Percentiles rank a stretch among this genome's conserved stretches.
Conservation (phyloP, 2,329 filamentous ascomycete species). For the Aureobasidium sp. region DNA sequence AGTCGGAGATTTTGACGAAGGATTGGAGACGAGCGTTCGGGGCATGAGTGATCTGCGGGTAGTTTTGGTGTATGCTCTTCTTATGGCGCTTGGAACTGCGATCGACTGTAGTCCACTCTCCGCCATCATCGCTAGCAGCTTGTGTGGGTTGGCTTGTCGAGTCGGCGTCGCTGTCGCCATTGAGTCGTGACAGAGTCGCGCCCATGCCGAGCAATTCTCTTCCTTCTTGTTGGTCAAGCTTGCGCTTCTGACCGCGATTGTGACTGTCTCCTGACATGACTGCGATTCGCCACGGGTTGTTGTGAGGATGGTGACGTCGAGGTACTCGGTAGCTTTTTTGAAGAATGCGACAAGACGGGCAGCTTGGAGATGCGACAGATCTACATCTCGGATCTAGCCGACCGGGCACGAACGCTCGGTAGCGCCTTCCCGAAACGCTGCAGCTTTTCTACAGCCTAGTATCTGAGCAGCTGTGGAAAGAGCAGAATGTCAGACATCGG, state of each 20-base stretch:
- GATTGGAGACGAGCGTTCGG: conserved; percentile 46
- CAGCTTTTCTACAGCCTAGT: background rate
- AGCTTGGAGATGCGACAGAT: background rate
- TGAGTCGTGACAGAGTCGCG: conserved; percentile 3
- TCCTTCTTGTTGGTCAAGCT: conserved; percentile 7
- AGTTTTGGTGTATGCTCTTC: conserved; percentile 35
- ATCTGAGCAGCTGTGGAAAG: background rate
- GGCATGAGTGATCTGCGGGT: conserved; percentile 46
- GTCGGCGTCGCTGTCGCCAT: conserved; percentile 10
- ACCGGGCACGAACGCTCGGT: background rate
- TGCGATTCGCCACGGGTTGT: background rate
- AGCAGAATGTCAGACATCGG: background rate
- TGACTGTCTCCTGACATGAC: conserved; percentile 7
- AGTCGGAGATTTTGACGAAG: conserved; percentile 49
- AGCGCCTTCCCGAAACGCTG: background rate
- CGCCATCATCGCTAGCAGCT: conserved; percentile 8
- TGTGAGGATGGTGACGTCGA: background rate
- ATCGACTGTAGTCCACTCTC: conserved; percentile 23
- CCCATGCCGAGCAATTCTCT: conserved; percentile 2
- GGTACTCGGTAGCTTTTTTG: background rate
- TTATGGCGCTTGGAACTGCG: conserved; percentile 24
- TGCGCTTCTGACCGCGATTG: conserved; percentile 13
- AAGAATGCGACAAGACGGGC: background rate
- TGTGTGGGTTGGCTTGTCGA: background rate
- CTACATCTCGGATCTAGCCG: conserved; percentile 10